Percentiles rank a stretch among this genome's conserved stretches.
phyloP scores from a whole-genome alignment of 192 early-diverging fungal species.

The Coemansia nantahalensis region DNA sequence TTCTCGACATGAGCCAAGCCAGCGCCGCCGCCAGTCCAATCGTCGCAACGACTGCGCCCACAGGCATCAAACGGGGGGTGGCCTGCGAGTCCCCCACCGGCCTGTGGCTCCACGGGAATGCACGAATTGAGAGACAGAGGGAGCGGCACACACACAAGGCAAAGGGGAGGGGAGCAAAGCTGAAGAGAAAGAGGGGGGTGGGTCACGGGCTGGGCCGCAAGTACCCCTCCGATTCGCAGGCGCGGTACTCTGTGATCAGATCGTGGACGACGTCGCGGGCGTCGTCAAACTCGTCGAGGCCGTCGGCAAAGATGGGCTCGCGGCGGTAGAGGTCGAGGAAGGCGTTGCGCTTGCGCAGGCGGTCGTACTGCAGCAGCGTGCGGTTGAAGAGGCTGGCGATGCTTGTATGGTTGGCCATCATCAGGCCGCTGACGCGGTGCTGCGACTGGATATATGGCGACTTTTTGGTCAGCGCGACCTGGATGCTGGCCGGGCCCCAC shows the following conservation, averaged over 20 bases:
- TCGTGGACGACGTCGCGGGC: slow-evolving; percentile 87
- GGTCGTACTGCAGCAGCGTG: slow-evolving; percentile 90
- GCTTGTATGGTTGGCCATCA: slow-evolving; percentile 98
- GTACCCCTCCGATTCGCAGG: slow-evolving; percentile 91
- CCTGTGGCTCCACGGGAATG: too few species aligned
- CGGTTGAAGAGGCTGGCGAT: slow-evolving; percentile 90
- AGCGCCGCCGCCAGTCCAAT: too few species aligned
- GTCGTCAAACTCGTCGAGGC: slow-evolving; percentile 90
- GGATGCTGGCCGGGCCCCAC: slow-evolving; percentile 99
- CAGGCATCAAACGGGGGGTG: too few species aligned
- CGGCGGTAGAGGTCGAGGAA: slow-evolving; percentile 94
- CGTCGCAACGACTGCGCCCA: too few species aligned
- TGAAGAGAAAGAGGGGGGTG: neutral
- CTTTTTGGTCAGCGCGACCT: slow-evolving; percentile 92
- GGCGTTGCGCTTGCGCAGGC: slow-evolving; percentile 90
- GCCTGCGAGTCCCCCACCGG: too few species aligned
- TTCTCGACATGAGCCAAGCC: too few species aligned
- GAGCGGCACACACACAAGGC: too few species aligned
- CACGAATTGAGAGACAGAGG: too few species aligned
- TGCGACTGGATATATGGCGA: slow-evolving; percentile 90
- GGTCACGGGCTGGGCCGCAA: slow-evolving; percentile 16
- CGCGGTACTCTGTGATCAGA: slow-evolving; percentile 91
- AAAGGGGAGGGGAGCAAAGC: too few species aligned
- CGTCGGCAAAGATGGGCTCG: slow-evolving; percentile 75
- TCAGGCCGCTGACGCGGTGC: slow-evolving; percentile 94